Conservation (phyloP, 108 stramenopile species). For the Discostella stelligeroides region DNA sequence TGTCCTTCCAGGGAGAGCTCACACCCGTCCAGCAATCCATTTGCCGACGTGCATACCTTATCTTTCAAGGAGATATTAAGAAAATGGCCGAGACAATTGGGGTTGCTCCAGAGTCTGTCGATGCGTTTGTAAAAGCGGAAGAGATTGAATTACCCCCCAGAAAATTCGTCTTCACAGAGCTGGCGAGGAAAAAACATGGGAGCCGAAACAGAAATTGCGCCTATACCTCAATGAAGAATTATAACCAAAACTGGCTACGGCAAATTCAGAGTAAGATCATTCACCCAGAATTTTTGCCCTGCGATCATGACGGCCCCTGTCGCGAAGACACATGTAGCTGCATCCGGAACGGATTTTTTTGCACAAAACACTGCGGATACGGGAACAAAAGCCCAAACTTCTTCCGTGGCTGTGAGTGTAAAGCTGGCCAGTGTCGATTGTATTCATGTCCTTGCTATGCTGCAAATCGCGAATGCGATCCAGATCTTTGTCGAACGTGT, state of each 20-base stretch:
- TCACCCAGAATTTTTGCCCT: conserved; percentile 63
- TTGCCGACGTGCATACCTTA: conserved; percentile 42
- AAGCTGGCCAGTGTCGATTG: conserved; percentile 57
- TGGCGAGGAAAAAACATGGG: conserved; percentile 11
- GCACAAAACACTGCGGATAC: conserved; percentile 79
- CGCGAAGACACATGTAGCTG: conserved; percentile 66
- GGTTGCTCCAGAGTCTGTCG: conserved; percentile 23
- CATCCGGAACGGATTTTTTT: conserved; percentile 68
- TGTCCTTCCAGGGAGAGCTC: conserved; percentile 12
- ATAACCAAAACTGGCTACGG: conserved; percentile 56
- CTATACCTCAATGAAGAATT: conserved; percentile 47
- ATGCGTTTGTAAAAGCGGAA: conserved; percentile 12
- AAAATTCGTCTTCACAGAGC: conserved; percentile 27
- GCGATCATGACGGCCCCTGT: conserved; percentile 75
- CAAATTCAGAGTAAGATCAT: conserved; percentile 43
- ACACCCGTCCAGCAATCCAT: conserved; percentile 46
- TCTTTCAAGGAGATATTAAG: conserved; percentile 53
- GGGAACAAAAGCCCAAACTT: conserved; percentile 61
- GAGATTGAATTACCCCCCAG: conserved; percentile 21
- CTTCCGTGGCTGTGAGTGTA: conserved; percentile 77
- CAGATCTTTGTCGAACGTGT: conserved; percentile 77
- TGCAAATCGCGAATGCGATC: conserved; percentile 84
- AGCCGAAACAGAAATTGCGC: conserved; percentile 34
- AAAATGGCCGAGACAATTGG: conserved; percentile 49
- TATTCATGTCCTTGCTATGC: conserved; percentile 77